phyloP scores from a whole-genome alignment of 2,329 filamentous ascomycete genomes.

The Fusarium chlamydosporum region DNA sequence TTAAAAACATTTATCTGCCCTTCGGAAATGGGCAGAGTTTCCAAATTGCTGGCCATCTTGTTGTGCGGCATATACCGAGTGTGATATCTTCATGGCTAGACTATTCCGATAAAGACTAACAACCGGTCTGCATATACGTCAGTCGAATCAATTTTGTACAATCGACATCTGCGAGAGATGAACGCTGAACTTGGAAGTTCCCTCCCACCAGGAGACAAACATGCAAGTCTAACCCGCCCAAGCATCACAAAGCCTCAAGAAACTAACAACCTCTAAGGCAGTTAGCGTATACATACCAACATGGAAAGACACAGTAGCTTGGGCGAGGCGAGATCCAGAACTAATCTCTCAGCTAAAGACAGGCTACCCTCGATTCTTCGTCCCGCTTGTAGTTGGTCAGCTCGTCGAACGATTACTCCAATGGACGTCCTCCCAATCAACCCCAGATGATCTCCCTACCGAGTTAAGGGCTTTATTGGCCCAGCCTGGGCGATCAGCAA shows the following conservation, averaged over 20 bases:
- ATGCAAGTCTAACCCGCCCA: conserved; percentile 37
- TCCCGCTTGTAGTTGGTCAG: conserved; percentile 44
- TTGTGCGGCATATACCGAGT: background rate
- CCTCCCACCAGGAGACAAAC: conserved; percentile 48
- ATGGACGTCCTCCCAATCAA: conserved; percentile 18
- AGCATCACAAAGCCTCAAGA: background rate
- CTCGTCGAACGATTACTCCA: conserved; percentile 41
- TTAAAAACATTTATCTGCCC: background rate
- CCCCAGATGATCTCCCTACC: background rate
- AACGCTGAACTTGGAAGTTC: conserved; percentile 38
- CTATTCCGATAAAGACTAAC: background rate
- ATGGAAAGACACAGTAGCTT: conserved; percentile 49
- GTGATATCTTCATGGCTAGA: background rate
- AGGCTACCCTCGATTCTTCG: conserved; percentile 52
- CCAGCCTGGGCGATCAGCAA: background rate
- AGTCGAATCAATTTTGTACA: background rate
- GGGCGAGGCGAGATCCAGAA: conserved; percentile 43
- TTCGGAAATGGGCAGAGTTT: background rate
- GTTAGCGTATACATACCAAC: conserved; percentile 53
- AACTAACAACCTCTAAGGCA: conserved; percentile 35
- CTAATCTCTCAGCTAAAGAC: conserved; percentile 45
- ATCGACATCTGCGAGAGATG: conserved; percentile 1
- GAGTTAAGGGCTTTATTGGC: conserved; percentile 1
- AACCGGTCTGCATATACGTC: background rate
- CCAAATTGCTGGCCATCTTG: background rate